These are phyloP conservation scores for Podaxis sp. DNA, from an alignment of 768 basidiomycete genomes.

Conservation along the genomic window DNA sequence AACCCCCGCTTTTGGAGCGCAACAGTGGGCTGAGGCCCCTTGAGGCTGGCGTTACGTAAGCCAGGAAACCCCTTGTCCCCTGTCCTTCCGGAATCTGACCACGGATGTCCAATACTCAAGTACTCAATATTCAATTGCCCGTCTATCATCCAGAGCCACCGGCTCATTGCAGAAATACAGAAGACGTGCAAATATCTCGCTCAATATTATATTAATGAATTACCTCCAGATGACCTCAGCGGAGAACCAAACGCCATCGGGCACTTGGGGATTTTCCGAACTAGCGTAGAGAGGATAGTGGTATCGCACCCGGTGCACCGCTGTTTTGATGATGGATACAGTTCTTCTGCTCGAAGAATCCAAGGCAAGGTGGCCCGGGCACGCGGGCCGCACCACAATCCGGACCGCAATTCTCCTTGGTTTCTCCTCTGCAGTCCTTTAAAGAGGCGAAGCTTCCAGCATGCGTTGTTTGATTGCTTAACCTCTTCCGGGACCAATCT, in stretches of 20 bases:
- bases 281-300: not conserved
- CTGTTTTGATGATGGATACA: not conserved
- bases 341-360: not conserved
- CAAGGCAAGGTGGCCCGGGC: not conserved
- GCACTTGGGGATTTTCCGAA: not conserved
- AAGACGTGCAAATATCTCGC: too few relatives aligned
- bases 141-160: too few relatives aligned
- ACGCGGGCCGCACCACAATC: constrained; percentile 4
- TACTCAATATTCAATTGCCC: too few relatives aligned
- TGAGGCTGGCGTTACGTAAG: too few relatives aligned
- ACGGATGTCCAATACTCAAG: too few relatives aligned
- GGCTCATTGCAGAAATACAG: too few relatives aligned
- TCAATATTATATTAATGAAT: too few relatives aligned
- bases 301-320: not conserved
- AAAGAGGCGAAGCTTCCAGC: constrained; percentile 2
- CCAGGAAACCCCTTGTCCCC: too few relatives aligned
- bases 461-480: not conserved
- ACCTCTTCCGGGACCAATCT: not conserved
- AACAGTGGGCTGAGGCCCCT: too few relatives aligned
- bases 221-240: not conserved
- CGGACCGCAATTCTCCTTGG: constrained; percentile 14
- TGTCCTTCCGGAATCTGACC: too few relatives aligned
- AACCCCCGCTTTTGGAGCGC: too few relatives aligned
- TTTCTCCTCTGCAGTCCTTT: constrained; percentile 1
- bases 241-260: not conserved